Conservation (phyloP, 1,139 yeast genomes). For the Debaryomyces sp. region DNA sequence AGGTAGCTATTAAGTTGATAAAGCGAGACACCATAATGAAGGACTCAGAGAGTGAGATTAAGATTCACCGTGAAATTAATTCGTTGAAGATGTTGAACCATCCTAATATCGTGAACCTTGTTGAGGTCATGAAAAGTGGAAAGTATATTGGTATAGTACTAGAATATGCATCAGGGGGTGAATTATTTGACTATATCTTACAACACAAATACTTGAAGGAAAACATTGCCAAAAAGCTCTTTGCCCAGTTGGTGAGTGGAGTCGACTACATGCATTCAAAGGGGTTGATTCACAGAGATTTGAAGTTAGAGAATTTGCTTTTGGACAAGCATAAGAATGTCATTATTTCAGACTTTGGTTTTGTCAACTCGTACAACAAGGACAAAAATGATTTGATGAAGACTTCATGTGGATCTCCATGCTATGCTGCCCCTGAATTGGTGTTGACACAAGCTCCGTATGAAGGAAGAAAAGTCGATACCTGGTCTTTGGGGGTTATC, state of each 20-base stretch:
- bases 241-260: constrained; percentile 92
- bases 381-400: constrained; percentile 79
- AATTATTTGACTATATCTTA: constrained; percentile 87
- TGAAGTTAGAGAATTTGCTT: constrained; percentile 70
- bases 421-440: constrained; percentile 97
- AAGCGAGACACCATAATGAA: constrained; percentile 83
- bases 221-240: constrained; percentile 77
- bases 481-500: constrained; percentile 97
- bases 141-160: constrained; percentile 94
- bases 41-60: constrained; percentile 82
- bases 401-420: constrained; percentile 97
- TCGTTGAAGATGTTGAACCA: constrained; percentile 84
- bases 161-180: constrained; percentile 98
- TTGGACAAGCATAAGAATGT: constrained; percentile 81
- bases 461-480: constrained; percentile 92
- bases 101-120: constrained; percentile 89
- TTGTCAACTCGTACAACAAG: constrained; percentile 82
- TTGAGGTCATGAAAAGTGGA: constrained; percentile 92
- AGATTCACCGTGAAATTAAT: constrained; percentile 90
- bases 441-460: constrained; percentile 87
- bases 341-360: constrained; percentile 82
- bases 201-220: constrained; percentile 88
- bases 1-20: constrained; percentile 92
- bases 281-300: constrained; percentile 81
- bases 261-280: constrained; percentile 88